Conservation (phyloP, 2,329 filamentous ascomycete genomes). For the Alternaria consortialis region DNA sequence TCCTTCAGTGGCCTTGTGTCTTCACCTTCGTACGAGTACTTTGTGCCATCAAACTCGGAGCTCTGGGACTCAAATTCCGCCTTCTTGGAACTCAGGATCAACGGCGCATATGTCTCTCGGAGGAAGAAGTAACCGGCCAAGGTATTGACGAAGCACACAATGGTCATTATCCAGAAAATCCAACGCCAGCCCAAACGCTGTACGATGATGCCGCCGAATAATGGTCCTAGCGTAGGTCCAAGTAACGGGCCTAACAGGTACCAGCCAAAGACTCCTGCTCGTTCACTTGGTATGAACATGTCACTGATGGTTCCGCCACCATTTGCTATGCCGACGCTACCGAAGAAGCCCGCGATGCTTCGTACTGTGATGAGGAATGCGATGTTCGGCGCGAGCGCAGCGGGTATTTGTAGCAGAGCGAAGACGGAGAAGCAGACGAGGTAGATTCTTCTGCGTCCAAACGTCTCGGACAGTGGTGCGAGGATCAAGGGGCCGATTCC, state of each 20-base stretch:
- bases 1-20: conserved; percentile 50
- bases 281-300: conserved; percentile 59
- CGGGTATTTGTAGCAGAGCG: conserved; percentile 58
- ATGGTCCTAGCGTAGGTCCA: conserved; percentile 54
- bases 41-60: conserved; percentile 32
- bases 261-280: conserved; percentile 59
- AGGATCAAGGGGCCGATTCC: conserved; percentile 59
- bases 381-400: conserved; percentile 59
- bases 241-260: conserved; percentile 57
- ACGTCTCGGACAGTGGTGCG: conserved; percentile 59
- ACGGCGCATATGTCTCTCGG: conserved; percentile 56
- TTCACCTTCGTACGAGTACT: conserved; percentile 56
- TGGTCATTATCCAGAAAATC: conserved; percentile 59
- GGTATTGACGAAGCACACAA: conserved; percentile 55
- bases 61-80: conserved; percentile 44
- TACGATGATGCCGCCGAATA: conserved; percentile 57
- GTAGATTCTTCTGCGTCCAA: conserved; percentile 57
- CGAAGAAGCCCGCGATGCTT: conserved; percentile 60
- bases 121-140: conserved; percentile 55
- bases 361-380: conserved; percentile 56
- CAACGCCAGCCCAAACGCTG: conserved; percentile 58
- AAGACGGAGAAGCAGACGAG: conserved; percentile 57
- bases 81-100: conserved; percentile 51
- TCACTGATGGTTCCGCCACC: conserved; percentile 63
- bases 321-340: conserved; percentile 60